Evolutionary conservation across 352 stramenopile species (phyloP).

Genomic region (Phytophthora cajani): DNA sequence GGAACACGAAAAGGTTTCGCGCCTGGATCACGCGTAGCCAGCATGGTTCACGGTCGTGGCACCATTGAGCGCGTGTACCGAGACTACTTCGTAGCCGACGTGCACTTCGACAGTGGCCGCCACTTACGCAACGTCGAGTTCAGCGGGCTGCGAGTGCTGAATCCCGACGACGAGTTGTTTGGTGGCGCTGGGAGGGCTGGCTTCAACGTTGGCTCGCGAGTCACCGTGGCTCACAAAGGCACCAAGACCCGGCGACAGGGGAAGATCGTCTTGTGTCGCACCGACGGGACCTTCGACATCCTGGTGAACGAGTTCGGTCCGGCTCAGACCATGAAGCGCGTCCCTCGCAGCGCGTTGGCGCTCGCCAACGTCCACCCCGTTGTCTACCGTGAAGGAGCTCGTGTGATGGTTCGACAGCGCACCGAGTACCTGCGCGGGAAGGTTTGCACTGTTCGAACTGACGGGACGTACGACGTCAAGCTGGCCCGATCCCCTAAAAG

Average conservation of each 20-base stretch:
- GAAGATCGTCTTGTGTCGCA: conserved; percentile 58
- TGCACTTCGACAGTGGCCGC: conserved; percentile 71
- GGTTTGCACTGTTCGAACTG: conserved; percentile 43
- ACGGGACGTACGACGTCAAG: conserved; percentile 67
- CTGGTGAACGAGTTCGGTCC: conserved; percentile 55
- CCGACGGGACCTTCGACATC: conserved; percentile 72
- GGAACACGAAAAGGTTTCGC: conserved; percentile 40
- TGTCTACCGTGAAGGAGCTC: conserved; percentile 44
- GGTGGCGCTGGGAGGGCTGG: conserved; percentile 15
- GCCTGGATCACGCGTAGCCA: conserved; percentile 60
- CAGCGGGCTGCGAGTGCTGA: conserved; percentile 38
- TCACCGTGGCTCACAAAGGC: conserved; percentile 55
- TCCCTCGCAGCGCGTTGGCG: conserved; percentile 37
- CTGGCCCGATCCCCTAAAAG: conserved; percentile 31
- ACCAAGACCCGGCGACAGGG: conserved; percentile 57
- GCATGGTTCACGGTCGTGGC: conserved; percentile 40
- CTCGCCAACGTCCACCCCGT: conserved; percentile 31
- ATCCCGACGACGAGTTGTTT: conserved; percentile 28
- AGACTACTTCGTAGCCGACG: conserved; percentile 74
- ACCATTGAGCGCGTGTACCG: conserved; percentile 70
- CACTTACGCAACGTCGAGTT: conserved; percentile 70
- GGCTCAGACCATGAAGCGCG: conserved; percentile 47
- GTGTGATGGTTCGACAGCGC: conserved; percentile 60
- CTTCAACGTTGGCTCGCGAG: conserved; percentile 36
- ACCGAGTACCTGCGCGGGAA: conserved; percentile 65